Base-by-base conservation (phyloP, 176 grass and related monocot species). In the Bothriochloa decipiens region DNA sequence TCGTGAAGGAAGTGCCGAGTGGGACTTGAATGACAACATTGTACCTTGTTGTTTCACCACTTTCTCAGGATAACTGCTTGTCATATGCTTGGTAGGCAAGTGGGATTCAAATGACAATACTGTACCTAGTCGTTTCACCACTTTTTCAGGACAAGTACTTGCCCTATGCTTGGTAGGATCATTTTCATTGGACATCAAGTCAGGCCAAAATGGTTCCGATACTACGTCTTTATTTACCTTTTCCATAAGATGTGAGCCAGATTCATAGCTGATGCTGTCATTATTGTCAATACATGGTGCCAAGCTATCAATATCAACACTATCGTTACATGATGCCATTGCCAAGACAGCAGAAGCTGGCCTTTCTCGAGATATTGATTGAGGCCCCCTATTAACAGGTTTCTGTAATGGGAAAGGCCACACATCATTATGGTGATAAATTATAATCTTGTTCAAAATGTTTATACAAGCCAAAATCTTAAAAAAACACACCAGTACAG, bases 351-450 rank as follows among this genome's bases (percentile, higher is more conserved):
- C 36, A 55, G 65, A 55, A 72, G 72, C 36, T 82, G 55, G 26
- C 33, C 67, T 72, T 80, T 78, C 82, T 15, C 5, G 23, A 46
- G 65, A 53, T 57, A 25, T 86, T 57, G 42, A 78, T 73, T 5
- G 33, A 45, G 20, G 23, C 5, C 73, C 35, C 66, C 0, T 73
- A 60, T 52, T 82, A 72, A 16, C 58, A 66, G 45, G 26, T 82
- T 71, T 86, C 88, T 90, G 88, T 72, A 72, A 82, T 32, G 57
- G 15, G 82, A 63, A 85, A 23, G 22, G 10, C 57, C 80, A 29
- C 25, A 82, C 36, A 72, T 42, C 18, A 20, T 58, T 28, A 86
- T 66, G 12, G 20, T 70, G 64, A 85, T 55, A 71, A 76, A 60
- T 58, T 23, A 22, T 23, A 60, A 23, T 46, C 47, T 82, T 50